Evolutionary conservation across 306 rosid genomes (phyloP).

Genomic region (Quercus agrifolia): DNA sequence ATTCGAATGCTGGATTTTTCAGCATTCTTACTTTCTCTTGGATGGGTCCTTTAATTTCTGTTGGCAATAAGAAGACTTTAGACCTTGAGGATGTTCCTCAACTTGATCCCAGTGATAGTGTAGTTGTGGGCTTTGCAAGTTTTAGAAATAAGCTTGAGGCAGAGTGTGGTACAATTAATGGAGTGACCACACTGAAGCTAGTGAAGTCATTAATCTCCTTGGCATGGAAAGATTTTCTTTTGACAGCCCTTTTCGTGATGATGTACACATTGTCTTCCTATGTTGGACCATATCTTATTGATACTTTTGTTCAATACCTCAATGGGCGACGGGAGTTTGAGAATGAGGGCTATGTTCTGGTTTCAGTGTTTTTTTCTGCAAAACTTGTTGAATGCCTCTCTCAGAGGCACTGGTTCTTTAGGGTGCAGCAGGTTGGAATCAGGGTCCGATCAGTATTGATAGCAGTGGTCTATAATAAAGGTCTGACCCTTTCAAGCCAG

Average conservation of each 20-base stretch:
- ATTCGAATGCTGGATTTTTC: constrained; percentile 60
- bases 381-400: constrained; percentile 46
- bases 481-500: constrained; percentile 46
- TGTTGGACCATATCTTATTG: constrained; percentile 50
- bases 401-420: constrained; percentile 43
- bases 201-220: constrained; percentile 32
- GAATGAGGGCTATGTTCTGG: constrained; percentile 42
- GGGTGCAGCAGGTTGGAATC: constrained; percentile 33
- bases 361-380: constrained; percentile 40
- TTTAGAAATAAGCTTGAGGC: constrained; percentile 38
- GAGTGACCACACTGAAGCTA: constrained; percentile 29
- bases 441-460: constrained; percentile 35
- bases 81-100: constrained; percentile 75
- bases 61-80: constrained; percentile 58
- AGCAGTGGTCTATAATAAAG: constrained; percentile 40
- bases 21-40: constrained; percentile 68
- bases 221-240: constrained; percentile 40
- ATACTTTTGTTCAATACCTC: constrained; percentile 51
- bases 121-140: constrained; percentile 36
- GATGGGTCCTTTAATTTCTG: constrained; percentile 58
- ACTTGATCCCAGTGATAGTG: constrained; percentile 49
- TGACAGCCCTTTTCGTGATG: constrained; percentile 17
- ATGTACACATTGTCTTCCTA: constrained; percentile 35
- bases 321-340: constrained; percentile 29
- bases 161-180: constrained; percentile 20